Evolutionary conservation across 2,329 filamentous ascomycete genomes (phyloP).

Genomic region (Orbilia brochopaga): DNA sequence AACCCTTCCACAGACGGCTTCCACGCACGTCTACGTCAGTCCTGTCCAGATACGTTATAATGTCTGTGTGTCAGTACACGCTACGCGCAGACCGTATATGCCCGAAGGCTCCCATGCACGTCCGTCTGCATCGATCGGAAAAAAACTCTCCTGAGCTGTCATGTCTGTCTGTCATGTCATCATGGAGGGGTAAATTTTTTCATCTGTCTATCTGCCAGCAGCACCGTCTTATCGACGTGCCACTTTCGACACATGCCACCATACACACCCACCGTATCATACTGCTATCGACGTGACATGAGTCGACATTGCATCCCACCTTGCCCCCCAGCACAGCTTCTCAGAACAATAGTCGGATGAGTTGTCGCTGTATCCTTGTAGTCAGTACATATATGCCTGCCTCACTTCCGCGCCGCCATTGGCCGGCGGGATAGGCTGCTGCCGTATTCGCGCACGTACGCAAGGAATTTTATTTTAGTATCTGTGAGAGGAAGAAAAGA

Average conservation of each 20-base stretch:
- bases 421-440: background rate
- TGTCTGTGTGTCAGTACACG: no score
- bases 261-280: background rate
- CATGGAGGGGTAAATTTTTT: slow-evolving; percentile 1
- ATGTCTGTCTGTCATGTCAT: background rate
- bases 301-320: no score
- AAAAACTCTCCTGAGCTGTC: slow-evolving; percentile 2
- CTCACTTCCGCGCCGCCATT: background rate
- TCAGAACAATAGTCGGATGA: background rate
- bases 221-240: slow-evolving; percentile 7
- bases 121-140: background rate
- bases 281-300: no score
- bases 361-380: background rate
- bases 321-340: background rate
- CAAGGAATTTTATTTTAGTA: background rate
- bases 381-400: background rate
- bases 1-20: no score
- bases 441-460: background rate
- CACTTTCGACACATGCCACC: background rate
- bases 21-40: no score
- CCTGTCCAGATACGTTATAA: no score
- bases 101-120: background rate
- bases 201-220: background rate
- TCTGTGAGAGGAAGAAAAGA: background rate
- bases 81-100: no score